Percentiles rank a stretch among this genome's conserved stretches.
These are phyloP conservation scores for Suillus subalutaceus DNA, from an alignment of 768 basidiomycete genomes.

Conservation along the genomic window DNA sequence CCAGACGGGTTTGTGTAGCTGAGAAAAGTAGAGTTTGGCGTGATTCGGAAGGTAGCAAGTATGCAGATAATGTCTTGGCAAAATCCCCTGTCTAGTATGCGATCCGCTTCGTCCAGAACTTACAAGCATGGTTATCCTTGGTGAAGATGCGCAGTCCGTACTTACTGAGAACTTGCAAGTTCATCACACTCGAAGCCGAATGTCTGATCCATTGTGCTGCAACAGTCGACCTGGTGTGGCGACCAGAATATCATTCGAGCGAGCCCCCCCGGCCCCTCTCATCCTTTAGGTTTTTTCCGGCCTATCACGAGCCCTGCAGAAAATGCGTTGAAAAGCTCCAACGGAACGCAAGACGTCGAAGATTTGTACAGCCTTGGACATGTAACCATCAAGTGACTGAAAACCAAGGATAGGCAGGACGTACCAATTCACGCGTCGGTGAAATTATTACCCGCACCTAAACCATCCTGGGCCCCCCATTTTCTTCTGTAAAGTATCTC, in stretches of 20 bases:
- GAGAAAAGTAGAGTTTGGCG: constrained; percentile 97
- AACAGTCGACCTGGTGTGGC: constrained; percentile 94
- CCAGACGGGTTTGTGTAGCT: constrained; percentile 92
- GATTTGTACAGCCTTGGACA: constrained; percentile 90
- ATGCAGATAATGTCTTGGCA: constrained; percentile 82
- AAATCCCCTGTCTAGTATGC: constrained; percentile 98
- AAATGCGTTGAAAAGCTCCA: constrained; percentile 87
- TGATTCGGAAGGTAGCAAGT: constrained; percentile 82
- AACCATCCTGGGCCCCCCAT: constrained; percentile 74
- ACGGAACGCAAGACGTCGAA: constrained; percentile 95
- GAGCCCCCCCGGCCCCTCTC: constrained; percentile 83
- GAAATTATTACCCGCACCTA: constrained; percentile 91
- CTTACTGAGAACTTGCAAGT: constrained; percentile 88
- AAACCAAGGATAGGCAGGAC: constrained; percentile 26
- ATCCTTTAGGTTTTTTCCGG: constrained; percentile 90
- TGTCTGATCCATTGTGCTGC: constrained; percentile 98
- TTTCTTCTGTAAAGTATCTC: constrained; percentile 65
- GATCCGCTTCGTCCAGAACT: constrained; percentile 95
- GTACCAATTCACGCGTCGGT: constrained; percentile 89
- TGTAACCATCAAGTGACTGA: constrained; percentile 1
- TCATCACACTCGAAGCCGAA: constrained; percentile 90
- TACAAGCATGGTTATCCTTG: constrained; percentile 27
- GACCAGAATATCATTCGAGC: constrained; percentile 96
- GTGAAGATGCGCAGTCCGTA: constrained; percentile 10
- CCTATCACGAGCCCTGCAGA: constrained; percentile 96